phyloP scores from a whole-genome alignment of 139 green algal genomes.

The Tetraselmis chui region DNA sequence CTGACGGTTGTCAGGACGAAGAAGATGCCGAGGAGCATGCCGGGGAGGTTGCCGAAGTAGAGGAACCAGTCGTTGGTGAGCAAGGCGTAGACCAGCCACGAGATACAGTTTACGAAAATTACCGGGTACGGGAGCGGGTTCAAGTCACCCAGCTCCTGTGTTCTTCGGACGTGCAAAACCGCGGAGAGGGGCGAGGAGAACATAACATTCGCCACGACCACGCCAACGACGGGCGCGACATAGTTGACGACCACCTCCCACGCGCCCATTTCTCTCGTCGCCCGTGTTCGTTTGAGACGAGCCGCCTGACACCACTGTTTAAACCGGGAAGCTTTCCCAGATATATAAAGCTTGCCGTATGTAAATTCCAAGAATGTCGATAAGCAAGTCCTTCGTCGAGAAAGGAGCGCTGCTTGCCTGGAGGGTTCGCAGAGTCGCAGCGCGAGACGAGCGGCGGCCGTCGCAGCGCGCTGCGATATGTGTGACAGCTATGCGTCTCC shows the following conservation, averaged over 20 bases:
- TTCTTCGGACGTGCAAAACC: background rate
- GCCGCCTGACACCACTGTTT: no score
- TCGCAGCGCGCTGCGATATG: no score
- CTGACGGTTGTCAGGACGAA: slow-evolving; percentile 7
- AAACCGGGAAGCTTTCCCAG: no score
- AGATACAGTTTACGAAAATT: slow-evolving; percentile 11
- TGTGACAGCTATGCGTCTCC: no score
- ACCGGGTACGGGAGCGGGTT: slow-evolving; percentile 15
- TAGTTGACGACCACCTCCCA: background rate
- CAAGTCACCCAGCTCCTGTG: background rate
- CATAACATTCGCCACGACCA: background rate
- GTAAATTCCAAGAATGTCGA: no score
- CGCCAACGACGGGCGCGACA: background rate
- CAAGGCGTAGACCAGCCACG: slow-evolving; percentile 19
- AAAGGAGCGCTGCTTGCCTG: no score
- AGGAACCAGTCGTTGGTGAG: slow-evolving; percentile 15
- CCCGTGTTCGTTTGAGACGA: no score
- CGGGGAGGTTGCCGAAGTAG: slow-evolving; percentile 7
- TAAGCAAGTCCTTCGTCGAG: no score
- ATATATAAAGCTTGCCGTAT: no score
- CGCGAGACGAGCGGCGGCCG: no score
- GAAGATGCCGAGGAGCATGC: slow-evolving; percentile 10
- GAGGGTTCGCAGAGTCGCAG: no score
- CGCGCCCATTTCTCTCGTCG: no score
- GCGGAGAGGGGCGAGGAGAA: background rate